Conservation (phyloP, 1,139 yeast genomes). For the Candida sanyaensis region DNA sequence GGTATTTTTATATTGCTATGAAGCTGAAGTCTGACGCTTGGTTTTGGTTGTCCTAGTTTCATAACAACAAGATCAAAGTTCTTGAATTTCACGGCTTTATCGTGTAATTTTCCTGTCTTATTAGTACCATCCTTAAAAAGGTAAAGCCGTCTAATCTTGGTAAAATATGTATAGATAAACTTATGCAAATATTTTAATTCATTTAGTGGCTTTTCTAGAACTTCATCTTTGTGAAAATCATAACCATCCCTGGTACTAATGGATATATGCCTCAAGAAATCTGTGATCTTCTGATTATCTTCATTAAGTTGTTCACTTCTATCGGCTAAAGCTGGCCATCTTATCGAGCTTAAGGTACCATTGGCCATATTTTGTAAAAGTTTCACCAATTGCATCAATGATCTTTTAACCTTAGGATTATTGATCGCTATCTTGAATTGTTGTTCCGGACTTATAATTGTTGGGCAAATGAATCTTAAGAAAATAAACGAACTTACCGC, state of each 20-base stretch:
- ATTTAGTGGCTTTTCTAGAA: constrained; percentile 32
- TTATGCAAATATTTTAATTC: constrained; percentile 64
- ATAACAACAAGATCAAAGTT: constrained; percentile 31
- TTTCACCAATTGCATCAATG: constrained; percentile 80
- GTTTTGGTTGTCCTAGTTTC: constrained; percentile 42
- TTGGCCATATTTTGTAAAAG: constrained; percentile 88
- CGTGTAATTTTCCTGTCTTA: constrained; percentile 23
- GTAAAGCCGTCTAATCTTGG: constrained; percentile 48
- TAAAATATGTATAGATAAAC: constrained; percentile 63
- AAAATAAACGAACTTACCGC: constrained; percentile 91
- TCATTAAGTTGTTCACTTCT: constrained; percentile 44
- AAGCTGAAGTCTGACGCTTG: constrained; percentile 52
- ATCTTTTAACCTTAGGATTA: constrained; percentile 58
- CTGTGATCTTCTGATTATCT: constrained; percentile 47
- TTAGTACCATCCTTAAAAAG: constrained; percentile 26
- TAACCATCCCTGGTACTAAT: constrained; percentile 19
- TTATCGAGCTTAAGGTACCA: constrained; percentile 59
- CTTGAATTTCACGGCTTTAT: constrained; percentile 27
- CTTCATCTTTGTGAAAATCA: constrained; percentile 26
- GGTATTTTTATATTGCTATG: constrained; percentile 49
- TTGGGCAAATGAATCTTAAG: constrained; percentile 85
- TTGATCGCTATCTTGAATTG: constrained; percentile 49
- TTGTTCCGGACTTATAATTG: constrained; percentile 86
- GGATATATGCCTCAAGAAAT: constrained; percentile 41
- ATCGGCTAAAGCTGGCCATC: constrained; percentile 56